A percentile compares a stretch with the other conserved stretches of the same genome.
Evolutionary conservation across 371 early-diverging fungal species (phyloP).

Genomic region (Apophysomyces ossiformis): DNA sequence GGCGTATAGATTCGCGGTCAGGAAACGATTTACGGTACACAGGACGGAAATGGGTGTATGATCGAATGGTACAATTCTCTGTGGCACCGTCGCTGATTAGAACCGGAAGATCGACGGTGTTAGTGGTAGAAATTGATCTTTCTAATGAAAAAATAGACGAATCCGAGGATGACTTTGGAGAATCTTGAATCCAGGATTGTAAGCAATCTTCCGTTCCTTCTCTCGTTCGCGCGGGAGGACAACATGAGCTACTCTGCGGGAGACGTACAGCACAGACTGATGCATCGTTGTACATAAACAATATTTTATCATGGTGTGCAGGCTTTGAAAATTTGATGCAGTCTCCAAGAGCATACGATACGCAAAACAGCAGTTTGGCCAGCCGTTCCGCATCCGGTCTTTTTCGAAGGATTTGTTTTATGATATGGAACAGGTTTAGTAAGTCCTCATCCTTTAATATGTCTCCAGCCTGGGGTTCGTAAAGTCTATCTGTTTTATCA

Average conservation of each 20-base stretch:
- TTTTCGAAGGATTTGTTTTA: conserved; percentile 46
- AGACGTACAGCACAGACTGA: conserved; percentile 5
- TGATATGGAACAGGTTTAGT: conserved; percentile 47
- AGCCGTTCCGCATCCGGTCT: conserved; percentile 42
- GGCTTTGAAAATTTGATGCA: conserved; percentile 42
- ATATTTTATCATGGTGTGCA: conserved; percentile 34
- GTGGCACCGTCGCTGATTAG: conserved; percentile 3
- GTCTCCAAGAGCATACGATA: conserved; percentile 50
- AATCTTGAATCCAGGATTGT: not conserved
- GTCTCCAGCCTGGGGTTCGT: conserved; percentile 48
- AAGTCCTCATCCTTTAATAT: conserved; percentile 53
- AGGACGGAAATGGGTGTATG: conserved; percentile 14
- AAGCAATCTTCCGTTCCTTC: not conserved
- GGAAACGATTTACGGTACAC: not conserved
- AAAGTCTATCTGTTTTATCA: not conserved
- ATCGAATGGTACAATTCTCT: conserved; percentile 11
- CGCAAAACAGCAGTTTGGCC: conserved; percentile 50
- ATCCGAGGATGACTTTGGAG: not conserved
- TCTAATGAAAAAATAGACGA: not conserved
- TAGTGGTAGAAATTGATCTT: not conserved
- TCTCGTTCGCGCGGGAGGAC: conserved; percentile 22
- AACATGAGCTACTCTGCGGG: conserved; percentile 13
- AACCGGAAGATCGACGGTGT: not conserved
- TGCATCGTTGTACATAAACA: conserved; percentile 33
- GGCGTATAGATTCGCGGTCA: not conserved